These are phyloP conservation scores for Spizellomyces punctatus DNA, from an alignment of 192 early-diverging fungal species.

Conservation along the genomic window DNA sequence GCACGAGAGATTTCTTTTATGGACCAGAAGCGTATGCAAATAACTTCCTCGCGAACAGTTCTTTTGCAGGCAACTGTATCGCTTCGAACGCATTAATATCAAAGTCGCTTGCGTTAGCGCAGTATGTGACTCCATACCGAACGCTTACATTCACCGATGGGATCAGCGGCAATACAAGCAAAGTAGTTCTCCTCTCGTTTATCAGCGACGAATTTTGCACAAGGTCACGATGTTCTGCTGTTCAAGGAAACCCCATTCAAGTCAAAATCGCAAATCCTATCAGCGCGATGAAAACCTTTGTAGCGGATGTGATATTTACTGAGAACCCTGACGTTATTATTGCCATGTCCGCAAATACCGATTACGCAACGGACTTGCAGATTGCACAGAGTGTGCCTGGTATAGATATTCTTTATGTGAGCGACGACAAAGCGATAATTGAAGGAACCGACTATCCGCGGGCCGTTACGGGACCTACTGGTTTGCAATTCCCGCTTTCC, in stretches of 20 bases:
- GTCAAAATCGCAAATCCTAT: neutral
- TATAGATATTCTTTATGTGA: conserved; percentile 13
- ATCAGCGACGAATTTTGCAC: conserved; percentile 6
- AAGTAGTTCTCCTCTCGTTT: conserved; percentile 23
- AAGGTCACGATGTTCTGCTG: conserved; percentile 5
- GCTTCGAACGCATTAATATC: conserved; percentile 17
- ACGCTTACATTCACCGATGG: neutral
- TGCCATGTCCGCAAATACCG: neutral
- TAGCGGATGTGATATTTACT: conserved; percentile 8
- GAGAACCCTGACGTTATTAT: conserved; percentile 26
- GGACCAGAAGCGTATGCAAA: conserved; percentile 13
- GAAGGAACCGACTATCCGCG: neutral
- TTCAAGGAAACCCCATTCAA: neutral
- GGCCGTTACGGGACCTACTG: conserved; percentile 1
- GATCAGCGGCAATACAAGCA: neutral
- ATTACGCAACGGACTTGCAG: neutral
- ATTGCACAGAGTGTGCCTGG: conserved; percentile 22
- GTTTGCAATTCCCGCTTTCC: neutral
- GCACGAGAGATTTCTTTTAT: conserved; percentile 16
- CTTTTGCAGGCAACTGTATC: neutral
- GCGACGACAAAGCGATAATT: conserved; percentile 7
- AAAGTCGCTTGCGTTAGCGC: neutral
- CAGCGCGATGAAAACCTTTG: neutral
- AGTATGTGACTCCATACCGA: neutral
- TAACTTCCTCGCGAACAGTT: conserved; percentile 17